Conservation (phyloP, 2,329 filamentous ascomycete genomes). For the Aspergillus transmontanensis region DNA sequence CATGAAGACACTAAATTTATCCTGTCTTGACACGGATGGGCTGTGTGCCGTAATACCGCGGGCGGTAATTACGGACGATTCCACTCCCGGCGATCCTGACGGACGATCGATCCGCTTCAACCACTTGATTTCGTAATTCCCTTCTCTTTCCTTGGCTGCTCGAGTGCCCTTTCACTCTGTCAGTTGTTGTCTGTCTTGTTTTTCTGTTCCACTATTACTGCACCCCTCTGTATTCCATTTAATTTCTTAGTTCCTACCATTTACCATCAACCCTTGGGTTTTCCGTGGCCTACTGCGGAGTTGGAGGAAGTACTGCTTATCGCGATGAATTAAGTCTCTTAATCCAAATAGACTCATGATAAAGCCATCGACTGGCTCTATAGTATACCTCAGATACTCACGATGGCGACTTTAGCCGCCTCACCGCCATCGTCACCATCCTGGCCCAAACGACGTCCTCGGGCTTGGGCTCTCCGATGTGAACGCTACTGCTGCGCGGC, state of each 20-base stretch:
- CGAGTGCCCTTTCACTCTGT: not conserved
- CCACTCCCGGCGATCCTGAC: not conserved
- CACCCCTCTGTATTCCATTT: not conserved
- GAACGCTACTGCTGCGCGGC: slow-evolving; percentile 83
- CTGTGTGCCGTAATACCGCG: not conserved
- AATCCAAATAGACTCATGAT: not conserved
- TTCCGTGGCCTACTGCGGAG: not conserved
- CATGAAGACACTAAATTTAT: not conserved
- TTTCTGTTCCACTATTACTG: not conserved
- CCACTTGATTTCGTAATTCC: not conserved
- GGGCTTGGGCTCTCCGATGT: slow-evolving; percentile 51
- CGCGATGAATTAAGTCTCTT: slow-evolving; percentile 11
- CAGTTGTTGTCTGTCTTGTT: not conserved
- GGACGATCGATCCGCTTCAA: slow-evolving; percentile 5
- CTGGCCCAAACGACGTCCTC: slow-evolving; percentile 44
- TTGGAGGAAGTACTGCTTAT: not conserved
- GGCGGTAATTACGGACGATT: not conserved
- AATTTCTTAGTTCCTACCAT: not conserved
- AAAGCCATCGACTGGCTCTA: slow-evolving; percentile 1
- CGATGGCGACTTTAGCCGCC: slow-evolving; percentile 43
- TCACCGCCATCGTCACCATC: slow-evolving; percentile 44
- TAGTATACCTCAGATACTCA: not conserved
- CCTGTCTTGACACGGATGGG: not conserved
- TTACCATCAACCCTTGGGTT: not conserved
- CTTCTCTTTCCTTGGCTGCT: slow-evolving; percentile 1